These are phyloP conservation scores for Fusarium ambrosium DNA, from an alignment of 2,329 filamentous ascomycete genomes.

Conservation along the genomic window DNA sequence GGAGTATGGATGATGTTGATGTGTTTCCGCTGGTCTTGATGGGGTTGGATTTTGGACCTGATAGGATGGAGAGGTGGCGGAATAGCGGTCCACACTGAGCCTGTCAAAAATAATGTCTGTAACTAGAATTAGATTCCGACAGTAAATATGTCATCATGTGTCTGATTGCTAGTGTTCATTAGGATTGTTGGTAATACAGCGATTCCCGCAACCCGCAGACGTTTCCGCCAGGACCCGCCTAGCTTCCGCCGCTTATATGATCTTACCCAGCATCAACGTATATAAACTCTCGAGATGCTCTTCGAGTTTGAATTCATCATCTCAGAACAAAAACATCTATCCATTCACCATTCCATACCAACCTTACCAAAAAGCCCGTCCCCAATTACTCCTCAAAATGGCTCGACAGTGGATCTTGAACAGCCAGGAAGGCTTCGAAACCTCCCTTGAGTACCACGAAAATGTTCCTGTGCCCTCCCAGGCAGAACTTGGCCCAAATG, in stretches of 20 bases:
- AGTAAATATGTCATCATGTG: neutral
- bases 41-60: conserved; percentile 28
- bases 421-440: conserved; percentile 52
- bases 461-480: conserved; percentile 27
- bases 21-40: conserved; percentile 22
- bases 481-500: conserved; percentile 64
- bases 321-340: neutral
- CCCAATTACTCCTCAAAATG: conserved; percentile 31
- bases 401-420: conserved; percentile 45
- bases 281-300: neutral
- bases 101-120: neutral
- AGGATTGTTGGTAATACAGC: neutral
- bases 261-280: neutral
- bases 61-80: conserved; percentile 24
- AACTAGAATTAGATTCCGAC: neutral
- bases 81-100: neutral
- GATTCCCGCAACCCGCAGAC: neutral
- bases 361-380: neutral
- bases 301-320: neutral
- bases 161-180: neutral
- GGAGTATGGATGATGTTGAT: conserved; percentile 13
- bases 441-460: conserved; percentile 51
- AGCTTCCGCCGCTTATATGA: neutral
- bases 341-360: neutral
- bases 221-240: neutral